Conservation (phyloP, 1,284 basidiomycete species). For the Boletus holoroseus region DNA sequence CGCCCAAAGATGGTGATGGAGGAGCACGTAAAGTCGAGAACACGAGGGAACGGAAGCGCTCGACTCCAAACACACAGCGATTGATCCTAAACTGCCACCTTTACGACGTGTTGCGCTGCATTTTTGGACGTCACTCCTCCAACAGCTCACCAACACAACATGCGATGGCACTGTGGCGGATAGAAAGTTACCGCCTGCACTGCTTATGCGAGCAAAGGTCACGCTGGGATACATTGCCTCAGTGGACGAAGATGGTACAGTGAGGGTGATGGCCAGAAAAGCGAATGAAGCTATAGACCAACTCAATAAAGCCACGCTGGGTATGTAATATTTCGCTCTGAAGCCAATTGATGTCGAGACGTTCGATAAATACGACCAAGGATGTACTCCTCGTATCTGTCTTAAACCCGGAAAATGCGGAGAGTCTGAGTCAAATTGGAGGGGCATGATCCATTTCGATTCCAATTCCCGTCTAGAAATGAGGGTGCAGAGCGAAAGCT, state of each 20-base stretch:
- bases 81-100: constrained; percentile 66
- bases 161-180: constrained; percentile 37
- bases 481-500: constrained; percentile 15
- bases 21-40: constrained; percentile 16
- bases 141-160: constrained; percentile 44
- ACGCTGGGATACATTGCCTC: constrained; percentile 68
- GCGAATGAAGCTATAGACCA: constrained; percentile 52
- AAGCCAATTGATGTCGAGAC: neutral
- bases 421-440: constrained; percentile 73
- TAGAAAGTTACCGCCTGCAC: constrained; percentile 35
- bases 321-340: constrained; percentile 32
- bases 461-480: constrained; percentile 26
- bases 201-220: constrained; percentile 50
- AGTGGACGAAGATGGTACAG: constrained; percentile 70
- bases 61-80: constrained; percentile 50
- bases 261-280: constrained; percentile 76
- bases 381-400: constrained; percentile 87
- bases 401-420: constrained; percentile 58
- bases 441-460: constrained; percentile 59
- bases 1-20: constrained; percentile 12
- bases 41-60: constrained; percentile 15
- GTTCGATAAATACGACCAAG: neutral
- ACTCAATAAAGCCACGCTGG: constrained; percentile 46
- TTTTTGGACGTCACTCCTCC: constrained; percentile 64
- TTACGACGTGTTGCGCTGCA: constrained; percentile 78